These are phyloP conservation scores for Penicillium dipodomyicola DNA, from an alignment of 495 filamentous ascomycete species.

Conservation along the genomic window DNA sequence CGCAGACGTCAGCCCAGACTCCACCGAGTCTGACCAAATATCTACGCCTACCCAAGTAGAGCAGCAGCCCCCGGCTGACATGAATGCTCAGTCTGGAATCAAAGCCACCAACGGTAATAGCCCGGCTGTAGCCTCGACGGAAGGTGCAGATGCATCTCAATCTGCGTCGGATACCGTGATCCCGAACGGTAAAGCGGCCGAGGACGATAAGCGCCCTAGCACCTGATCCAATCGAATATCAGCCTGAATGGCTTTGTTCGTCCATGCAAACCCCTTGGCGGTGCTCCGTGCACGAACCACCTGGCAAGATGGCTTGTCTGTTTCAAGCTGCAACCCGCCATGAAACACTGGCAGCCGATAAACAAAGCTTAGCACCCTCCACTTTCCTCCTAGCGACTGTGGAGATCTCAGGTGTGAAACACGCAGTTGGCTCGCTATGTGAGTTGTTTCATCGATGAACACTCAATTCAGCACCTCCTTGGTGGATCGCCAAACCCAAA, in stretches of 20 bases:
- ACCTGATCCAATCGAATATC: constrained; percentile 13
- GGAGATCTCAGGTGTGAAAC: neutral
- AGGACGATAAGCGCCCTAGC: constrained; percentile 16
- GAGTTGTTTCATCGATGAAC: neutral
- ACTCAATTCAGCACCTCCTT: neutral
- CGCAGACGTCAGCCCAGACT: constrained; percentile 29
- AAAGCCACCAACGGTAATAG: constrained; percentile 17
- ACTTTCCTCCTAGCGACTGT: neutral
- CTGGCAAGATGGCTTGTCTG: neutral
- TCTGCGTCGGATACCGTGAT: neutral
- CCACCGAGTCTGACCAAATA: constrained; percentile 34
- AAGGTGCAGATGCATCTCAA: constrained; percentile 4
- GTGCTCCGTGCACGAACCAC: constrained; percentile 12
- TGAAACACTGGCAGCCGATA: constrained; percentile 1
- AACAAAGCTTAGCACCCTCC: constrained; percentile 1
- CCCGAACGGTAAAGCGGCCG: constrained; percentile 5
- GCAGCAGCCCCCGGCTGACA: constrained; percentile 6
- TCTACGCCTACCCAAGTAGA: constrained; percentile 32
- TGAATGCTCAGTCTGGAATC: neutral
- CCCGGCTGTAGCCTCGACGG: constrained; percentile 4
- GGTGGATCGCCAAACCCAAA: neutral
- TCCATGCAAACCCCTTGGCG: constrained; percentile 11
- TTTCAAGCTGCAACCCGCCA: constrained; percentile 4
- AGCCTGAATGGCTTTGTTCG: constrained; percentile 13
- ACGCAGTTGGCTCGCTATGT: neutral